A percentile compares a stretch with the other conserved stretches of the same genome.
phyloP scores from a whole-genome alignment of 805 yeast species.

The Saturnispora mendoncae region DNA sequence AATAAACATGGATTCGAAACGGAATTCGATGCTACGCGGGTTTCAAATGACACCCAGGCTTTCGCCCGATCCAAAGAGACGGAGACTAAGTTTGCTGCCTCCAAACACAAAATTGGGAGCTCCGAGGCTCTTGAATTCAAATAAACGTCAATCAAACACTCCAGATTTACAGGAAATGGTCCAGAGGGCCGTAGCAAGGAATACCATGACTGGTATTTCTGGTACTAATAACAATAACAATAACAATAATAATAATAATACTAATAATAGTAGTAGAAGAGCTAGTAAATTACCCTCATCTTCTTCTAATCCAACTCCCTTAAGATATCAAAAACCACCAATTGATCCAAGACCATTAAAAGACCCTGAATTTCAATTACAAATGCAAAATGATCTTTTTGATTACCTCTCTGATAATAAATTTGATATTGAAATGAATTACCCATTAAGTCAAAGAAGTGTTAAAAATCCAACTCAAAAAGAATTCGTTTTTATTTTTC shows the following conservation, averaged over 20 bases:
- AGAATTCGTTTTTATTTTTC: conserved; percentile 70
- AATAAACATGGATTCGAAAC: neutral
- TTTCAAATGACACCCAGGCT: conserved; percentile 11
- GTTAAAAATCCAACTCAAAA: conserved; percentile 77
- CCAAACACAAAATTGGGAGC: conserved; percentile 24
- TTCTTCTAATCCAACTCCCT: no score
- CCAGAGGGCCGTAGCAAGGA: conserved; percentile 24
- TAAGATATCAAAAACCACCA: conserved; percentile 12
- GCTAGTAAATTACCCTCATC: conserved; percentile 9
- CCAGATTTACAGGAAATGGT: conserved; percentile 21
- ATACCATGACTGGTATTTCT: no score
- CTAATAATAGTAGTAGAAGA: no score
- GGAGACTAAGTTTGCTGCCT: conserved; percentile 25
- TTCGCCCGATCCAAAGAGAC: conserved; percentile 18
- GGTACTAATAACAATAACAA: no score
- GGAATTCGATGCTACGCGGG: conserved; percentile 8
- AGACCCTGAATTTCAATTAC: conserved; percentile 57
- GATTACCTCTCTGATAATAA: conserved; percentile 53
- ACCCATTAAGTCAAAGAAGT: conserved; percentile 55
- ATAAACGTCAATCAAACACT: conserved; percentile 21
- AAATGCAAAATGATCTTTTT: conserved; percentile 58
- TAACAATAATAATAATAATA: no score
- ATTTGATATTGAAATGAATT: conserved; percentile 70
- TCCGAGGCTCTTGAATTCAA: conserved; percentile 21
- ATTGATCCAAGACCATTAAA: conserved; percentile 71